Evolutionary conservation across 2,329 filamentous ascomycete species (phyloP), one percentile per base, ranked within the genome.

Genomic region (Lasiodiplodia theobromae): DNA sequence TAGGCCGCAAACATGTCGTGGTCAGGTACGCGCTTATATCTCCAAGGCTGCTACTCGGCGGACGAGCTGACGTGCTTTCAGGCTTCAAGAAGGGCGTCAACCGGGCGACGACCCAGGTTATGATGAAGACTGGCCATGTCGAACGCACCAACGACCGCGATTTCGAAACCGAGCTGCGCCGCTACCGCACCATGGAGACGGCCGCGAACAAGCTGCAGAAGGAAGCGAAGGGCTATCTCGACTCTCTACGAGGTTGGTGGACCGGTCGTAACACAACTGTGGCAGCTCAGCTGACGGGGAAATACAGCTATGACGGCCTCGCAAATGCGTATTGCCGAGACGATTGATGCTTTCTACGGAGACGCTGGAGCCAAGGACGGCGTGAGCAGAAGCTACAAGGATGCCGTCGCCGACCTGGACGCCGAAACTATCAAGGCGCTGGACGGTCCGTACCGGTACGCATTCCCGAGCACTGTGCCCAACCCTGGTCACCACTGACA

Each of bases 61-160:
- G 67, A 54, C 44, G 69, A 37, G 70, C 76, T 79, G 64, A 78
- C 71, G 23, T 18, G 53, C 28, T 23, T 34, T n/a, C 71, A 92
- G 91, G 91, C 72, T 95, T 94, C 85, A 94, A 96, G 85, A 97
- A 97, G 82, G 96, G 96, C 89, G 94, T 98, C 85, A 95, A 96
- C 86, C 93, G 96, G 85, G 95, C 95, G 76, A 97, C 95, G 82
- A 99, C 96, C 84, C 94, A 97, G 90, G 95, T 98, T 71, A 97
- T 99, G 93, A 98, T 99, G 95, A 99, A 99, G 88, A 97, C 74
- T 89, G 93, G 96, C 70, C 96, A 98, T 85, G 96, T 99, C 75
- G 96, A 99, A 83, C 95, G 96, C 84, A 99, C 96, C 31, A 97
- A 95, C 80, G 96, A 99, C 83, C 93, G 96, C 74, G 96, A 98